A percentile compares a stretch with the other conserved stretches of the same genome.
These are phyloP conservation scores for Cutaneotrichosporon cyanovorans DNA, from an alignment of 1,284 basidiomycete genomes.

Conservation along the genomic window DNA sequence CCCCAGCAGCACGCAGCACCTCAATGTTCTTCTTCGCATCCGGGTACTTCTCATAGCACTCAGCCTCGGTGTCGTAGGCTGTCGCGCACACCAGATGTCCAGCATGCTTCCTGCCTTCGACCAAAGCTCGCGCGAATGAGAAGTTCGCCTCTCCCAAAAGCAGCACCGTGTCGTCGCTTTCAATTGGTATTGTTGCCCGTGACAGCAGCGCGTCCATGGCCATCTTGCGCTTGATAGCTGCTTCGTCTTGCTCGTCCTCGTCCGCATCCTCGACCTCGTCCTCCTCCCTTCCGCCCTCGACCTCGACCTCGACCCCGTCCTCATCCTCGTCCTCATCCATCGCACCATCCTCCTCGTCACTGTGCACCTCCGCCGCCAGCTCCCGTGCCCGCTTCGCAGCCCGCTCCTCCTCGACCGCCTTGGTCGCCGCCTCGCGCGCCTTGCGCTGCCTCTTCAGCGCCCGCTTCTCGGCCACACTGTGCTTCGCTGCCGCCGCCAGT, in stretches of 20 bases:
- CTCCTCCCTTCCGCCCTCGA: background rate
- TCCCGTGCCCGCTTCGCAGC: background rate
- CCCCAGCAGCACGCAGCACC: slow-evolving; percentile 56
- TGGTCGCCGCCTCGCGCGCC: slow-evolving; percentile 4
- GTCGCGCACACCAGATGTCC: slow-evolving; percentile 73
- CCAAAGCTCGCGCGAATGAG: slow-evolving; percentile 74
- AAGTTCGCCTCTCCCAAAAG: slow-evolving; percentile 94
- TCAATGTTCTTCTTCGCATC: slow-evolving; percentile 61
- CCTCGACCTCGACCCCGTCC: background rate
- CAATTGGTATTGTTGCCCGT: slow-evolving; percentile 58
- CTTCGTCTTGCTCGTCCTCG: background rate
- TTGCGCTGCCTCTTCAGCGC: slow-evolving; percentile 18
- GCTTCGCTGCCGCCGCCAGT: slow-evolving; percentile 15
- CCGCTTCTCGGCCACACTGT: slow-evolving; percentile 20
- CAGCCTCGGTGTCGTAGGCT: slow-evolving; percentile 71
- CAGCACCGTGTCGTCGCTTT: slow-evolving; percentile 66
- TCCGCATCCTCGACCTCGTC: background rate
- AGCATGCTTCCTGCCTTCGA: slow-evolving; percentile 54
- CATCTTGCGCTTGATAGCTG: background rate
- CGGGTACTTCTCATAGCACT: slow-evolving; percentile 77
- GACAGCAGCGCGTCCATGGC: background rate
- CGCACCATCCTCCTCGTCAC: too few species aligned
- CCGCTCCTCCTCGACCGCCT: slow-evolving; percentile 2
- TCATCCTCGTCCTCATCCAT: background rate
- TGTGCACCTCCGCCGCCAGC: background rate